A percentile compares a stretch with the other conserved stretches of the same genome.
phyloP scores from a whole-genome alignment of 331 rosid genomes.

The Phaseolus coccineus region DNA sequence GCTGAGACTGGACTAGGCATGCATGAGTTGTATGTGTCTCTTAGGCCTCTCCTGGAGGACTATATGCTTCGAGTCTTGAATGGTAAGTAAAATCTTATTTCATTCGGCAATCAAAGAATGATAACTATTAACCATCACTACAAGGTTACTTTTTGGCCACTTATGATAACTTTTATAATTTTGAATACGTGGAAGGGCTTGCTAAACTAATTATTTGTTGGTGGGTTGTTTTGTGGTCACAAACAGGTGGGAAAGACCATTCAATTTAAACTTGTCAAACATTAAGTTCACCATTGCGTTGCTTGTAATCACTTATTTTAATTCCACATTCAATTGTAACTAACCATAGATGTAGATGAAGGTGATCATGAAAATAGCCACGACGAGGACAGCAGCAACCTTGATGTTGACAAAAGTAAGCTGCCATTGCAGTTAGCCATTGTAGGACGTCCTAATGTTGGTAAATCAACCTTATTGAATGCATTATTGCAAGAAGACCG shows the following conservation, averaged over 20 bases:
- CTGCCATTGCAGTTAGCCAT: constrained; percentile 86
- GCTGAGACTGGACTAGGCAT: constrained; percentile 98
- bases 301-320: constrained; percentile 30
- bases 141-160: constrained; percentile 12
- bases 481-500: constrained; percentile 90
- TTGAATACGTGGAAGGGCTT: constrained; percentile 6
- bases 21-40: constrained; percentile 76
- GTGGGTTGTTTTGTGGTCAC: neutral
- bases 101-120: constrained; percentile 4
- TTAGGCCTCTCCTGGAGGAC: constrained; percentile 78
- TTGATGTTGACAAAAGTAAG: constrained; percentile 71
- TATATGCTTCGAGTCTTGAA: constrained; percentile 59
- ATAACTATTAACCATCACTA: neutral
- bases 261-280: constrained; percentile 19
- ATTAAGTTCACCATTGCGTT: constrained; percentile 9
- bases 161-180: neutral
- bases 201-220: constrained; percentile 22
- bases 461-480: constrained; percentile 91
- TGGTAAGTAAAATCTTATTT: constrained; percentile 52
- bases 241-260: neutral
- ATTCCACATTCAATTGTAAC: constrained; percentile 35
- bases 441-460: constrained; percentile 97
- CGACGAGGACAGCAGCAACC: constrained; percentile 42
- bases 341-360: constrained; percentile 63
- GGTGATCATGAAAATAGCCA: constrained; percentile 46